These are phyloP conservation scores for Paxillus involutus DNA, from an alignment of 768 basidiomycete genomes.

Conservation along the genomic window DNA sequence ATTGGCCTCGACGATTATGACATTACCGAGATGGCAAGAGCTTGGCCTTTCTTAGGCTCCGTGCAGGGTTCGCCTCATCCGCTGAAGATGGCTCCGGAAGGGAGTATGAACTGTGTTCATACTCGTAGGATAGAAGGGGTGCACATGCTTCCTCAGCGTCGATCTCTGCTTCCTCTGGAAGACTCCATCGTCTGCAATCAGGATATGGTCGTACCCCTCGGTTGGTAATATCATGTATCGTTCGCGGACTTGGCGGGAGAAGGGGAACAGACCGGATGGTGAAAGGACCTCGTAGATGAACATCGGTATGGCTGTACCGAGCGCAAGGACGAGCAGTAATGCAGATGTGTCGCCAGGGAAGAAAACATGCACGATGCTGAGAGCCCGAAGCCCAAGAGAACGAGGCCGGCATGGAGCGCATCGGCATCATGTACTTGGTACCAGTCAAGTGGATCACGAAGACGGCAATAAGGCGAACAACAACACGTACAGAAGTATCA, in stretches of 20 bases:
- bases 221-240: neutral
- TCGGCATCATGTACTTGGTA: neutral
- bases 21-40: neutral
- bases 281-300: constrained; percentile 73
- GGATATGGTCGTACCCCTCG: constrained; percentile 21
- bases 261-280: constrained; percentile 68
- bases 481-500: constrained; percentile 54
- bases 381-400: no score
- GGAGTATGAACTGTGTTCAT: constrained; percentile 19
- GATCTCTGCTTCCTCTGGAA: constrained; percentile 19
- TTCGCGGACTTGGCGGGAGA: constrained; percentile 31
- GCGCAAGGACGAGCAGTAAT: constrained; percentile 70
- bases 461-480: neutral
- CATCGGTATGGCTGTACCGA: constrained; percentile 82
- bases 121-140: constrained; percentile 21
- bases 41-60: neutral
- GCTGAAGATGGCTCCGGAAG: constrained; percentile 15
- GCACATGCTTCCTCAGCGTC: neutral
- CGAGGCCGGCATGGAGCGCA: no score
- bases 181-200: constrained; percentile 15
- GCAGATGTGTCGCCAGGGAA: constrained; percentile 76
- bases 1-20: neutral
- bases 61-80: constrained; percentile 23
- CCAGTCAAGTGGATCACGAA: neutral
- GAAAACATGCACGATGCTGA: no score